Evolutionary conservation across 208 protist genomes (phyloP).

Genomic region (Trypanosomatidae sp.): DNA sequence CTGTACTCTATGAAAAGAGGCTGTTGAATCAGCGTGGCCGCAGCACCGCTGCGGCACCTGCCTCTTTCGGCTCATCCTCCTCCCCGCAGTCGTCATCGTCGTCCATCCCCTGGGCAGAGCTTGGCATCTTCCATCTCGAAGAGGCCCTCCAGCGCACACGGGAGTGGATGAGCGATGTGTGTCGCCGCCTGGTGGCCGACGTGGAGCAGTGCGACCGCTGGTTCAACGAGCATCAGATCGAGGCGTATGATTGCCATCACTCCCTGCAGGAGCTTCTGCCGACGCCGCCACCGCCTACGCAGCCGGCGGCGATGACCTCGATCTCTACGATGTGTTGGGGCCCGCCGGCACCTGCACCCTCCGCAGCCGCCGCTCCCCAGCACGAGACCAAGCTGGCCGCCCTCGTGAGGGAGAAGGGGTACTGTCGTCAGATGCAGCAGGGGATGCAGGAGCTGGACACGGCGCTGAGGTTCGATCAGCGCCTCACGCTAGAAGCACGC

Average conservation of each 20-base stretch:
- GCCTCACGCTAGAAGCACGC: conserved; percentile 58
- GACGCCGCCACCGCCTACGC: conserved; percentile 10
- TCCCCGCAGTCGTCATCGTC: conserved; percentile 6
- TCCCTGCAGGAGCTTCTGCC: conserved; percentile 56
- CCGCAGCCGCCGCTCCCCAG: conserved; percentile 4
- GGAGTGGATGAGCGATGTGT: conserved; percentile 63
- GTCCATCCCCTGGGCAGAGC: conserved; percentile 42
- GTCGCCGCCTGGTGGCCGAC: conserved; percentile 49
- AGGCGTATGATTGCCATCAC: conserved; percentile 61
- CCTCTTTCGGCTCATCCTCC: background rate
- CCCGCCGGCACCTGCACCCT: background rate
- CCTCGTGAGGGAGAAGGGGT: conserved; percentile 34
- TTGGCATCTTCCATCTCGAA: conserved; percentile 54
- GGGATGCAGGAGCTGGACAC: conserved; percentile 49
- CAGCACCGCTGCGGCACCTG: background rate
- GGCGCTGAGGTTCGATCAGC: conserved; percentile 56
- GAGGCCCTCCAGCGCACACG: conserved; percentile 46
- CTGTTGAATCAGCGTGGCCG: conserved; percentile 8
- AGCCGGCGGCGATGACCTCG: conserved; percentile 1
- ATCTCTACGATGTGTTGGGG: conserved; percentile 13
- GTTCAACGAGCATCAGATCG: conserved; percentile 50
- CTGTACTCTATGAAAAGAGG: conserved; percentile 1
- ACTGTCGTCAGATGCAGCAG: conserved; percentile 33
- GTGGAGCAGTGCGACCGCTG: conserved; percentile 64
- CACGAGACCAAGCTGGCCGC: conserved; percentile 33